Base-by-base conservation (phyloP, 768 basidiomycete genomes). In the Coprinopsis cinerea region DNA sequence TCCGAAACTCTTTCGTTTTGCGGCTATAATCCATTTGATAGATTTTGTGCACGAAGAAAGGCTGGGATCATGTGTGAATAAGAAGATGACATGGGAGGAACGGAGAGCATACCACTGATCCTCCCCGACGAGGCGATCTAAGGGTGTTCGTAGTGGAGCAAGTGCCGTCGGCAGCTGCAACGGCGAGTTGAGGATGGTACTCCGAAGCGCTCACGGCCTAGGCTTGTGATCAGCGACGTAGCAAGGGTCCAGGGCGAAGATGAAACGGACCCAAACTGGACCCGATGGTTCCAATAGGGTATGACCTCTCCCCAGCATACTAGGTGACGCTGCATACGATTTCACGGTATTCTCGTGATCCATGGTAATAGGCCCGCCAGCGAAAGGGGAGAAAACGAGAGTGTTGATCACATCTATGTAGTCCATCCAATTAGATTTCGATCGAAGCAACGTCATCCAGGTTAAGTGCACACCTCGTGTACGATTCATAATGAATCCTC, bases 11-110 rank as follows among this genome's bases (percentile, higher is more conserved):
- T 18, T 80, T 79, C 0, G 78, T 79, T 5, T 74, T 78, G 34
- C 85, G 81, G 57, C 82, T 92, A 58, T 89, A 92, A 65, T 98
- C 95, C 46, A 98, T 74, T 60, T 89, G 88, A 58, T 81, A 96
- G 15, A 95, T 74, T 63, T 81, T 83, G 62, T 89, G 84, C 14
- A 82, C 73, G 54, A 91, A 81, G 59, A 88, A 85, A 0, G 88
- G 85, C 85, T 90, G 53, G 36, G 27, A 55, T 50, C 11, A 22
- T 32, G 46, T 17, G 7, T n/a, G 34, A 34, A 27, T 3, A 10
- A 36, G 37, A 14, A 47, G 30, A 23, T 3, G 49, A 40, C 28
- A 30, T 18, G 26, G 23, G 53, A 3, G 36, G 36, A n/a, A 43
- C 43, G 22, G 30, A 49, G 11, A 27, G 70, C 86, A 52, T 61